phyloP scores from a whole-genome alignment of 768 basidiomycete genomes.

The Mycena kentingensis region DNA sequence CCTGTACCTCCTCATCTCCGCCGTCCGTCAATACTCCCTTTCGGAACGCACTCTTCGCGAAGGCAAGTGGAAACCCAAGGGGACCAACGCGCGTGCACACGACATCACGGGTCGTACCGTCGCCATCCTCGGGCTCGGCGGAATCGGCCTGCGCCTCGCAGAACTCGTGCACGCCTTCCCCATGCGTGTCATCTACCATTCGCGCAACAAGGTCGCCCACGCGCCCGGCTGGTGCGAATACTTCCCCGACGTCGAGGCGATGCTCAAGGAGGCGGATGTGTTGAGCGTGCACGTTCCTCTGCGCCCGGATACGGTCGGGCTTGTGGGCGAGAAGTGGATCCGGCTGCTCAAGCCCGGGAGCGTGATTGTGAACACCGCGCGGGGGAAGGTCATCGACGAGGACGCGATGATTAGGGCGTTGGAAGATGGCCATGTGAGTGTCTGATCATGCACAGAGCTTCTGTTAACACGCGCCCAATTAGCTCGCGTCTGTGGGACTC shows the following conservation, averaged over 20 bases:
- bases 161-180: conserved; percentile 78
- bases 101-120: conserved; percentile 71
- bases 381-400: conserved; percentile 91
- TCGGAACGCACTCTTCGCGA: conserved; percentile 61
- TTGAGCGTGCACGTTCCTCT: conserved; percentile 87
- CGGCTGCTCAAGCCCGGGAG: conserved; percentile 74
- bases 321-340: conserved; percentile 78
- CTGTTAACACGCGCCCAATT: conserved; percentile 14
- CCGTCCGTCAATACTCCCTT: conserved; percentile 70
- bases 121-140: conserved; percentile 75
- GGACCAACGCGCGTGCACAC: conserved; percentile 50
- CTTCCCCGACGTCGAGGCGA: conserved; percentile 58
- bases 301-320: conserved; percentile 67
- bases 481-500: conserved; percentile 80
- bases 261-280: conserved; percentile 76
- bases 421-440: conserved; percentile 81
- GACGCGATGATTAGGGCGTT: conserved; percentile 83
- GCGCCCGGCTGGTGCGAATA: conserved; percentile 80
- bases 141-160: conserved; percentile 72
- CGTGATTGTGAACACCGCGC: conserved; percentile 83
- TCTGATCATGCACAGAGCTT: not conserved
- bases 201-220: conserved; percentile 53
- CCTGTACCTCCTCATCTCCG: conserved; percentile 78
- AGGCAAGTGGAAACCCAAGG: conserved; percentile 61
- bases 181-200: conserved; percentile 88